These are phyloP conservation scores for Exophiala sideris DNA, from an alignment of 2,329 filamentous ascomycete genomes.

Conservation along the genomic window DNA sequence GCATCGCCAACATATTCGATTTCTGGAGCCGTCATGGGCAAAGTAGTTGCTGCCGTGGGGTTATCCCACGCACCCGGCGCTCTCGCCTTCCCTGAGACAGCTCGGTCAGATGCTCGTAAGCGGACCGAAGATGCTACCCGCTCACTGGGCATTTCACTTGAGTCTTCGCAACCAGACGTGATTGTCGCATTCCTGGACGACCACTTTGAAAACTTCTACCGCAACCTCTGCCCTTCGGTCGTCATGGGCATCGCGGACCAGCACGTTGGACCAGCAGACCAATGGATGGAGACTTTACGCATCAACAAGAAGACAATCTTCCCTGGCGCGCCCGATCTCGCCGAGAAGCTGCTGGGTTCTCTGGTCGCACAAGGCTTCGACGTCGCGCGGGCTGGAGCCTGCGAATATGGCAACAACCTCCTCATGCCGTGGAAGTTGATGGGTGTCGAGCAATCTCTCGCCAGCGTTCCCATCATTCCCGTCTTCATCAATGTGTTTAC, in stretches of 20 bases:
- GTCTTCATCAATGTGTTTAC: conserved; percentile 34
- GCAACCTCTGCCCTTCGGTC: conserved; percentile 32
- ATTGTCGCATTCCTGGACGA: conserved; percentile 35
- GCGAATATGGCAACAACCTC: conserved; percentile 32
- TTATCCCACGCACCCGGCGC: conserved; percentile 15
- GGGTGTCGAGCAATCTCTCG: conserved; percentile 23
- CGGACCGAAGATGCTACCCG: conserved; percentile 30
- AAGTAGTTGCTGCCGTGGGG: conserved; percentile 12
- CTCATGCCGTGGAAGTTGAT: conserved; percentile 34
- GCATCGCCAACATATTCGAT: too few species aligned
- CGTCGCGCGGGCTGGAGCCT: conserved; percentile 26
- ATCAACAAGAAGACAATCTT: conserved; percentile 30
- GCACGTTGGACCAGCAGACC: conserved; percentile 32
- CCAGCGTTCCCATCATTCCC: conserved; percentile 29
- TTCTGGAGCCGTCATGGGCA: conserved; percentile 3
- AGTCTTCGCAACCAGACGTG: conserved; percentile 30
- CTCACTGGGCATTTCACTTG: conserved; percentile 30
- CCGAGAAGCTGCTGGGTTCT: conserved; percentile 28
- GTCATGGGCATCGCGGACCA: conserved; percentile 30
- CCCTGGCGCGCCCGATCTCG: conserved; percentile 29
- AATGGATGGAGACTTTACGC: conserved; percentile 31
- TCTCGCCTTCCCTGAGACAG: conserved; percentile 32
- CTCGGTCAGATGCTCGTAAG: conserved; percentile 26
- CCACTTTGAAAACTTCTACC: conserved; percentile 34
- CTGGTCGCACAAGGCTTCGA: conserved; percentile 31